Evolutionary conservation across 1,284 basidiomycete genomes (phyloP).

Genomic region (Retiboletus fuscus): DNA sequence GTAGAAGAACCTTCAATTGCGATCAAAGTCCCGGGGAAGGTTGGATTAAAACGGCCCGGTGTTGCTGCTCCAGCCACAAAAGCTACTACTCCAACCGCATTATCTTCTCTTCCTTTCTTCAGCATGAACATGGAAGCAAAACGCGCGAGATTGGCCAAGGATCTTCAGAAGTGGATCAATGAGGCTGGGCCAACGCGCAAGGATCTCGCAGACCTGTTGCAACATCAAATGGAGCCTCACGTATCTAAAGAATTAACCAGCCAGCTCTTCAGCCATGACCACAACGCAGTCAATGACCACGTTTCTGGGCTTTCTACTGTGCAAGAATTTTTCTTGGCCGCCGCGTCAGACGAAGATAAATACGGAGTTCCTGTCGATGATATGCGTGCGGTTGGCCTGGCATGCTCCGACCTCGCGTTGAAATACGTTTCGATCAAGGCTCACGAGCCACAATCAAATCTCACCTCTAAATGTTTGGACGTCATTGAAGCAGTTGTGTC

Average conservation of each 20-base stretch:
- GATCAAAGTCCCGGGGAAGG: slow-evolving; percentile 58
- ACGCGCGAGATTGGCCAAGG: slow-evolving; percentile 79
- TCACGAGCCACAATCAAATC: slow-evolving; percentile 93
- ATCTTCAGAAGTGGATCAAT: slow-evolving; percentile 85
- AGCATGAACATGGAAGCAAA: slow-evolving; percentile 82
- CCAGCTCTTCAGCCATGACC: slow-evolving; percentile 94
- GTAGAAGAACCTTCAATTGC: slow-evolving; percentile 59
- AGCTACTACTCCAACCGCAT: slow-evolving; percentile 46
- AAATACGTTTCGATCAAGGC: slow-evolving; percentile 95
- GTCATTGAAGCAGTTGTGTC: slow-evolving; percentile 84
- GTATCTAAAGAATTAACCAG: slow-evolving; percentile 82
- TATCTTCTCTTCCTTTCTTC: slow-evolving; percentile 67
- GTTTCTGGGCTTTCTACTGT: slow-evolving; percentile 81
- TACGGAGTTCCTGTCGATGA: slow-evolving; percentile 66
- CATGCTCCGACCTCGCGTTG: slow-evolving; percentile 92
- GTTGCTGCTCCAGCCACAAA: slow-evolving; percentile 50
- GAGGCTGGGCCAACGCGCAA: slow-evolving; percentile 85
- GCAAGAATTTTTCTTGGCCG: slow-evolving; percentile 78
- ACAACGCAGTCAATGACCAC: slow-evolving; percentile 95
- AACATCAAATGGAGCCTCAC: slow-evolving; percentile 92
- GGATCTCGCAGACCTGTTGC: slow-evolving; percentile 88
- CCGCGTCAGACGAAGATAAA: slow-evolving; percentile 69
- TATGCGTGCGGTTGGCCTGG: slow-evolving; percentile 78
- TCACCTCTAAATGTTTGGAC: slow-evolving; percentile 91
- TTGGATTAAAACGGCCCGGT: slow-evolving; percentile 65